Percentiles rank a stretch among this genome's conserved stretches.
These are phyloP conservation scores for Ochromonas danica DNA, from an alignment of 108 stramenopile species.

Conservation along the genomic window DNA sequence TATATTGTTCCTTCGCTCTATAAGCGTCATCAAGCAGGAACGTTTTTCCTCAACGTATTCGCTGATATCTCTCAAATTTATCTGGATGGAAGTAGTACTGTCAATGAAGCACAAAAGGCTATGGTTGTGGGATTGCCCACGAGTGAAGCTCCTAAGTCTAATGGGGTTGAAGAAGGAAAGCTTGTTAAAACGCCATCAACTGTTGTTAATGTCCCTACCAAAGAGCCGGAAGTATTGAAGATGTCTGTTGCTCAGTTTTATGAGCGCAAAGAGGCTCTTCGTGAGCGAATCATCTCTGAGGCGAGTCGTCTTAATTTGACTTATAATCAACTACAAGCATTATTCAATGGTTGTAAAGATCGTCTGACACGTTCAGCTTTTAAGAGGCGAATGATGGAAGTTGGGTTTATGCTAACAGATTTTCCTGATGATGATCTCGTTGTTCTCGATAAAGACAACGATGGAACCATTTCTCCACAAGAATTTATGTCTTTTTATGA, in stretches of 20 bases:
- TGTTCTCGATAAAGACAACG: constrained; percentile 31
- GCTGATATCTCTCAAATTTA: background rate
- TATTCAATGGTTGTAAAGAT: background rate
- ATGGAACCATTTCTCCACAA: constrained; percentile 19
- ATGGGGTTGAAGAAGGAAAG: no score
- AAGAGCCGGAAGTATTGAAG: no score
- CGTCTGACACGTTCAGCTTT: background rate
- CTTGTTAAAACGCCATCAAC: no score
- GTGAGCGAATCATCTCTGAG: constrained; percentile 35
- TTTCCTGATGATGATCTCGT: constrained; percentile 49
- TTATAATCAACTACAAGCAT: background rate
- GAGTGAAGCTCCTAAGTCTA: no score
- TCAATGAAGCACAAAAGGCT: background rate
- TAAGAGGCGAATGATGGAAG: constrained; percentile 34
- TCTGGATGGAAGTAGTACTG: background rate
- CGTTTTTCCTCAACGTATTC: constrained; percentile 28
- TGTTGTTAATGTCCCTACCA: no score
- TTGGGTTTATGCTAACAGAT: constrained; percentile 39
- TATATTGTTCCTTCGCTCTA: constrained; percentile 39
- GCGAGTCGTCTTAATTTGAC: constrained; percentile 31
- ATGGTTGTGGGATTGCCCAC: background rate
- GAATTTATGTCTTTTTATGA: constrained; percentile 40
- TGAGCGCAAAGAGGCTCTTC: constrained; percentile 29
- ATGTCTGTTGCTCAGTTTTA: constrained; percentile 36
- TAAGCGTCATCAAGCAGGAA: constrained; percentile 32